These are phyloP conservation scores for Apodospora peruviana DNA, from an alignment of 495 filamentous ascomycete genomes.

Conservation along the genomic window DNA sequence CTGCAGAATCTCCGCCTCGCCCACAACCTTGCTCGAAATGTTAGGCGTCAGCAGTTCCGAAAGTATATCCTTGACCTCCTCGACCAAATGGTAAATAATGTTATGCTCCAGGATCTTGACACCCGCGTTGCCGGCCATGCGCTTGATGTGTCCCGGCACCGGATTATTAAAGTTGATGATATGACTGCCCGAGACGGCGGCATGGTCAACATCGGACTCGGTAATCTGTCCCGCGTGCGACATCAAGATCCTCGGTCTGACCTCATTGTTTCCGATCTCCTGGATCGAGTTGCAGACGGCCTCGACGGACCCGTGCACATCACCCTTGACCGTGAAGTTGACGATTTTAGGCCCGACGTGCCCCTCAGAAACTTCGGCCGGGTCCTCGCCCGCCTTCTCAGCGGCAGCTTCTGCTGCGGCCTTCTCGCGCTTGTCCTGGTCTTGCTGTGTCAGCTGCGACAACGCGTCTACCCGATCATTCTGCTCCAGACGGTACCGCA, in stretches of 20 bases:
- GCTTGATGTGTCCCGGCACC: conserved; percentile 61
- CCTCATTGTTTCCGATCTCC: conserved; percentile 75
- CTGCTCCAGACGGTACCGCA: conserved; percentile 64
- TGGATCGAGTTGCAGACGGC: conserved; percentile 71
- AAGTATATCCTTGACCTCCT: conserved; percentile 68
- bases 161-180: conserved; percentile 84
- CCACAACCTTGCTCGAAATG: conserved; percentile 62
- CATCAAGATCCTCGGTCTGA: conserved; percentile 69
- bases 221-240: conserved; percentile 70
- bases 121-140: conserved; percentile 59
- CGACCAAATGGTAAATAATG: conserved; percentile 86
- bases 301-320: conserved; percentile 90
- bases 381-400: conserved; percentile 29
- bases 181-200: conserved; percentile 60
- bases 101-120: conserved; percentile 81
- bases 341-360: conserved; percentile 56
- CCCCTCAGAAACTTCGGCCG: conserved; percentile 39
- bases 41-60: conserved; percentile 60
- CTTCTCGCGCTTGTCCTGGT: conserved; percentile 40
- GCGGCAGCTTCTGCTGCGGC: conserved; percentile 8
- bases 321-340: conserved; percentile 83
- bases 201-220: conserved; percentile 87
- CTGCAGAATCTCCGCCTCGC: conserved; percentile 82
- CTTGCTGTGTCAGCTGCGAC: conserved; percentile 23
- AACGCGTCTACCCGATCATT: conserved; percentile 33